Evolutionary conservation across 306 rosid genomes (phyloP), one percentile per base, ranked within the genome.

Genomic region (Quercus engelmannii): DNA sequence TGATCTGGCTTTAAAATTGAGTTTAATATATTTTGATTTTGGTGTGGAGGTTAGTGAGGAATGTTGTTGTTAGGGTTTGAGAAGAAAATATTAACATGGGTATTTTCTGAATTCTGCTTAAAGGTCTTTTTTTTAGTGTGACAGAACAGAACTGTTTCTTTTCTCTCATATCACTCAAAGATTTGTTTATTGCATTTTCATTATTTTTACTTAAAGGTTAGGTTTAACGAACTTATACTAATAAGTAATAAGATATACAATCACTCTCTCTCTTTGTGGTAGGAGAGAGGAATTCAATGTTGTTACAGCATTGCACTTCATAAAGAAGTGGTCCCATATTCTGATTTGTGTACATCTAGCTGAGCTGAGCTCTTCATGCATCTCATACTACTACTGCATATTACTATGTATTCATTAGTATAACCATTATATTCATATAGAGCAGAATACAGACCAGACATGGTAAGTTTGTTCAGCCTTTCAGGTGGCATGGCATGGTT

Each of bases 31-130:
- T 49, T 49, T 81, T 84, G 33, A 74, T 79, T 82, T 83, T 71
- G 30, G 72, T 59, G 86, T 85, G 85, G 71, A 65, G 71, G 73
- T 21, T 71, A 64, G 30, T 35, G 64, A 61, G 76, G 46, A 71
- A 30, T 64, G 80, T 49, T 49, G 54, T 12, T 49, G 54, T 74
- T 91, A 87, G 93, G 87, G 88, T 83, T 89, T 76, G 83, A 84
- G 85, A 69, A 68, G 78, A 75, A 71, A 69, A 69, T 43, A 21
- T 76, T 61, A 35, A 59, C 83, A n/a, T 43, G 9, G 62, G 54
- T 80, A 76, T 78, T 70, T 69, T 49, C 41, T 81, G 30, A 49
- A 49, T 55, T 35, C 35, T 65, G 35, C 54, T 73, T 30, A 35
- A 55, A 59, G 35, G 9, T 31, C 52, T 51, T 49, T 49, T 10